Conservation (phyloP, 2,329 filamentous ascomycete genomes). For the Colletotrichum lindemuthianum region DNA sequence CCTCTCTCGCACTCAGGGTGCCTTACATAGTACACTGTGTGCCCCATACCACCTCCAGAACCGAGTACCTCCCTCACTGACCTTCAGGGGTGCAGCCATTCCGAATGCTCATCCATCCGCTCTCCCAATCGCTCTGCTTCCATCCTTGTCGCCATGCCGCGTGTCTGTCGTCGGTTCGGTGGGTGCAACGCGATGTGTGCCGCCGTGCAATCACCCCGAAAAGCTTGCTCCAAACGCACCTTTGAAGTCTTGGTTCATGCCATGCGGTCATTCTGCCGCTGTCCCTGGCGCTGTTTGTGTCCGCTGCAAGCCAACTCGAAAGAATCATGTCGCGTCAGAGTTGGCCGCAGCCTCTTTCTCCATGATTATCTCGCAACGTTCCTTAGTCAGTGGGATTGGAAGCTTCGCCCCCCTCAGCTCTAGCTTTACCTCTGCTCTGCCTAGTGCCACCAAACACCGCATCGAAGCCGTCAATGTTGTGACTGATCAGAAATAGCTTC, state of each 20-base stretch:
- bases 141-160: conserved; percentile 25
- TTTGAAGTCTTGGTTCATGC: conserved; percentile 18
- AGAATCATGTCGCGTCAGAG: conserved; percentile 20
- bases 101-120: conserved; percentile 3
- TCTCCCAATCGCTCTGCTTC: background rate
- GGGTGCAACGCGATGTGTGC: too few relatives aligned
- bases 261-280: conserved; percentile 29
- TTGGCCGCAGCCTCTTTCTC: conserved; percentile 1
- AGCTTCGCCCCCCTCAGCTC: conserved; percentile 15
- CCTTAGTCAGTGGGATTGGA: conserved; percentile 17
- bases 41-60: conserved; percentile 6
- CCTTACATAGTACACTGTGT: conserved; percentile 21
- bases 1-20: too few relatives aligned
- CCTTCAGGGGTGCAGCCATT: conserved; percentile 22
- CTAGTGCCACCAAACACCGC: conserved; percentile 8
- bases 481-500: conserved; percentile 16
- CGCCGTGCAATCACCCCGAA: conserved; percentile 4
- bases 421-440: conserved; percentile 15
- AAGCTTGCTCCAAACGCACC: conserved; percentile 19
- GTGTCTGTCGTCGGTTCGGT: conserved; percentile 9
- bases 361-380: too few relatives aligned
- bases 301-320: conserved; percentile 22
- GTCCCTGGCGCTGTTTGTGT: conserved; percentile 15
- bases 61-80: conserved; percentile 3
- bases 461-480: conserved; percentile 19